Evolutionary conservation across 192 early-diverging fungal genomes (phyloP), one percentile per base, ranked within the genome.

Genomic region (Umbelopsis ramanniana): DNA sequence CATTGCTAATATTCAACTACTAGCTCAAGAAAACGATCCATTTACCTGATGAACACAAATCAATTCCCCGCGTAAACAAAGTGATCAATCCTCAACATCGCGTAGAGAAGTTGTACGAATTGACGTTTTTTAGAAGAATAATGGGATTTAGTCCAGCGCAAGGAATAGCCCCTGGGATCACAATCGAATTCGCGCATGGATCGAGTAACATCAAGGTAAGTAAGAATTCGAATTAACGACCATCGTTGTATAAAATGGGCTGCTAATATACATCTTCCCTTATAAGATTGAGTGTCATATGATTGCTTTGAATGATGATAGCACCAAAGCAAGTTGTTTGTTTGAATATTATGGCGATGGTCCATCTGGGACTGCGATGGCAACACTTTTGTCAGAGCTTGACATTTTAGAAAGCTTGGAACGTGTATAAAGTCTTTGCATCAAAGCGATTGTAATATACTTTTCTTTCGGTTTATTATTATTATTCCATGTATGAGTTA

Each of bases 81-180:
- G 15, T 15, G 17, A 0, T 6, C 15, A 21, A 50, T 17, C 15
- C 48, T 6, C 48, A 50, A 19, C 15, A 17, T 21, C 1, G 48
- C n/a, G 15, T 50, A 17, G 19, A 50, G 14, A 50, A 50, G n/a
- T 15, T 15, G 5, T 63, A 37, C 19, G 33, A 37, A 6, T 14
- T 63, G 35, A 4, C 57, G 5, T 63, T 37, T 26, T 63, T 63
- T 6, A 63, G 57, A 33, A 12, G 33, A 35, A 63, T 63, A 19
- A 63, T 63, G 57, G 57, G 33, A 17, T 63, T 63, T n/a, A 63
- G 57, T 14, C 57, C 57, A 15, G 57, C 57, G 2, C 57, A 63
- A 37, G 57, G 57, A 29, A 63, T 63, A 12, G 33, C 33, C 4
- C 12, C 14, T 19, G 57, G 57, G 14, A 19, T 33, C 5, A 35